Conservation (phyloP, 345 rosid genomes). For the Rhizophora mangle region DNA sequence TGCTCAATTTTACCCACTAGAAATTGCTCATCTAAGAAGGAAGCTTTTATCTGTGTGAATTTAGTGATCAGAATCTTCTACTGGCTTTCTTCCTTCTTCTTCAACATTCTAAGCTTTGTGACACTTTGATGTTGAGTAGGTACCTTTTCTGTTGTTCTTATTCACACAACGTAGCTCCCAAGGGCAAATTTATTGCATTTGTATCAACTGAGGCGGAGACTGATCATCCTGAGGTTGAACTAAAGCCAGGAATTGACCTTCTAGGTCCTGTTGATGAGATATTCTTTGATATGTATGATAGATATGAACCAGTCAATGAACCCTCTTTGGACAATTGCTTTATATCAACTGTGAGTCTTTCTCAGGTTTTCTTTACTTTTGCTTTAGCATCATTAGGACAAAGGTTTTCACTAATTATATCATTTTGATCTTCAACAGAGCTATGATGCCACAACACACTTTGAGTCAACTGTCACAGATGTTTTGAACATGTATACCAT, state of each 20-base stretch:
- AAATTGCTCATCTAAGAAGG: neutral
- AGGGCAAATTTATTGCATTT: constrained; percentile 88
- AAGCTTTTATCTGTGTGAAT: neutral
- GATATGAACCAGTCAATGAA: constrained; percentile 78
- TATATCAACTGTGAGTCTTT: constrained; percentile 64
- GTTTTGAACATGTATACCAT: constrained; percentile 81
- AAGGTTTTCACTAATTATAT: constrained; percentile 1
- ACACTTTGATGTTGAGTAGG: constrained; percentile 39
- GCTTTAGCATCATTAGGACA: neutral
- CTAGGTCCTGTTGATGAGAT: constrained; percentile 83
- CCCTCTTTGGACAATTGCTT: constrained; percentile 86
- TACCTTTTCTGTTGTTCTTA: constrained; percentile 94
- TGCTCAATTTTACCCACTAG: too few relatives aligned
- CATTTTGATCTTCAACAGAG: constrained; percentile 54
- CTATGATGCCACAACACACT: constrained; percentile 95
- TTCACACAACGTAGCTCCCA: constrained; percentile 92
- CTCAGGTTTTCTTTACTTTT: neutral
- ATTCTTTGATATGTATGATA: constrained; percentile 70
- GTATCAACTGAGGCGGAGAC: constrained; percentile 94
- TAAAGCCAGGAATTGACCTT: constrained; percentile 80
- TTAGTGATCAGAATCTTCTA: neutral
- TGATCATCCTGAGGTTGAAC: constrained; percentile 66
- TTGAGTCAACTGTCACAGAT: constrained; percentile 83
- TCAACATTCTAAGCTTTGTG: neutral
- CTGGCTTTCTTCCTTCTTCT: neutral